phyloP scores from a whole-genome alignment of 495 filamentous ascomycete genomes.

The Neurospora sp. region DNA sequence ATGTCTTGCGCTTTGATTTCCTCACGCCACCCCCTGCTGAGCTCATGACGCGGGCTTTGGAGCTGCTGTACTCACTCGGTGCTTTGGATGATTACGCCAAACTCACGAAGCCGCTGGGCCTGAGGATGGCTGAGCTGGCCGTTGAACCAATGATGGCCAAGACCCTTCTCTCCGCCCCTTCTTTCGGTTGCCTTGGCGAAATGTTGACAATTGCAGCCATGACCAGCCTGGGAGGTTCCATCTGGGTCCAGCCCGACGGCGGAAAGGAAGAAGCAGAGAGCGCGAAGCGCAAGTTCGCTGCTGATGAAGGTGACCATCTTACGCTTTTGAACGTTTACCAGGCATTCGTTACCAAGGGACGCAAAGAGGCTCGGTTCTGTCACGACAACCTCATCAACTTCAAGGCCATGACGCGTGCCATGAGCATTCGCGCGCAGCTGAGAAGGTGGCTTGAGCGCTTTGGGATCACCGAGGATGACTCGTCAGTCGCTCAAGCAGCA shows the following conservation, averaged over 20 bases:
- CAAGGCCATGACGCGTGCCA: conserved; percentile 69
- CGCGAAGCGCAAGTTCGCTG: conserved; percentile 73
- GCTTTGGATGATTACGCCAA: conserved; percentile 86
- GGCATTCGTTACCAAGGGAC: conserved; percentile 75
- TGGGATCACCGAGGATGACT: conserved; percentile 59
- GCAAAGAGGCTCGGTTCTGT: conserved; percentile 80
- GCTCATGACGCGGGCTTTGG: conserved; percentile 77
- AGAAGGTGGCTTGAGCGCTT: conserved; percentile 83
- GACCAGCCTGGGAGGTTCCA: conserved; percentile 71
- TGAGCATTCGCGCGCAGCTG: conserved; percentile 78
- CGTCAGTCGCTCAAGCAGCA: conserved; percentile 11
- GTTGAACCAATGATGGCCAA: conserved; percentile 97
- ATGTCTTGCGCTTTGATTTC: conserved; percentile 85
- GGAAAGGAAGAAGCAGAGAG: conserved; percentile 64
- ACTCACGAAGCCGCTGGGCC: conserved; percentile 77
- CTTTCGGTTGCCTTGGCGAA: conserved; percentile 72
- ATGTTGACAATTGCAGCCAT: conserved; percentile 90
- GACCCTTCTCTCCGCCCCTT: conserved; percentile 66
- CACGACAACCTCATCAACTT: conserved; percentile 79
- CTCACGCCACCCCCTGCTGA: conserved; percentile 81
- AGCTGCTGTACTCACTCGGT: conserved; percentile 81
- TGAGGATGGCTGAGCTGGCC: conserved; percentile 88
- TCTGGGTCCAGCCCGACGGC: conserved; percentile 74
- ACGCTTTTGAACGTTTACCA: conserved; percentile 92
- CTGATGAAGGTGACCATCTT: conserved; percentile 90